phyloP scores from a whole-genome alignment of 768 basidiomycete genomes.

The Boletellus ananas region DNA sequence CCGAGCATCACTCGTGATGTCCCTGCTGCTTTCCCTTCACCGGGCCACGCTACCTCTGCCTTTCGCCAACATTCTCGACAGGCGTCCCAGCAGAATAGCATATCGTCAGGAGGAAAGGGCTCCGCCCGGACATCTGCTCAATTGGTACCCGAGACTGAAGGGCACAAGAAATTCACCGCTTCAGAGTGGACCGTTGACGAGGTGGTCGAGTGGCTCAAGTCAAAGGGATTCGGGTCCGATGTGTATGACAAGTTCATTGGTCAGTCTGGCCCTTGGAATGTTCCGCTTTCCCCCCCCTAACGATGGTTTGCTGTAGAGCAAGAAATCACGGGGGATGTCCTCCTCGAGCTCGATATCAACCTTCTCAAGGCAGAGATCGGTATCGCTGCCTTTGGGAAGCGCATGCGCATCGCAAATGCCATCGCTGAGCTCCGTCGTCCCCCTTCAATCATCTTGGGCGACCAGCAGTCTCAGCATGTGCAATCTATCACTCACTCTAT shows the following conservation, averaged over 20 bases:
- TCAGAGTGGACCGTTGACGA: conserved; percentile 85
- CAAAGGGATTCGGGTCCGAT: conserved; percentile 79
- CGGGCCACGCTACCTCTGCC: conserved; percentile 24
- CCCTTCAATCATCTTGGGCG: conserved; percentile 56
- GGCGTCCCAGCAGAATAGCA: conserved; percentile 43
- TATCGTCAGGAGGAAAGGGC: conserved; percentile 27
- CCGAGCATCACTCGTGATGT: conserved; percentile 24
- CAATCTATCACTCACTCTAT: conserved; percentile 27
- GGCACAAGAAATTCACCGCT: conserved; percentile 38
- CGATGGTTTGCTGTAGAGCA: conserved; percentile 57
- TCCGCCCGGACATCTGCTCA: conserved; percentile 21
- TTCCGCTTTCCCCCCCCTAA: not conserved
- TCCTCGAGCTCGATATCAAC: conserved; percentile 89
- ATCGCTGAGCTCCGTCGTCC: conserved; percentile 83
- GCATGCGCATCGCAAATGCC: conserved; percentile 88
- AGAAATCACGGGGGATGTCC: conserved; percentile 97
- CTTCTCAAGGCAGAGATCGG: conserved; percentile 93
- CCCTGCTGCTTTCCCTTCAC: conserved; percentile 30
- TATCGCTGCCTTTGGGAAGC: conserved; percentile 91
- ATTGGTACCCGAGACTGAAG: conserved; percentile 17
- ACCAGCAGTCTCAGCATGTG: conserved; percentile 36
- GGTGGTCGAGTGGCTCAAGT: conserved; percentile 83
- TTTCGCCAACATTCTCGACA: conserved; percentile 24
- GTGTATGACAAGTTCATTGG: conserved; percentile 86
- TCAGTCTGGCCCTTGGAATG: conserved; percentile 33